Evolutionary conservation across 192 early-diverging fungal genomes (phyloP).

Genomic region (Jimgerdemannia lactiflua): DNA sequence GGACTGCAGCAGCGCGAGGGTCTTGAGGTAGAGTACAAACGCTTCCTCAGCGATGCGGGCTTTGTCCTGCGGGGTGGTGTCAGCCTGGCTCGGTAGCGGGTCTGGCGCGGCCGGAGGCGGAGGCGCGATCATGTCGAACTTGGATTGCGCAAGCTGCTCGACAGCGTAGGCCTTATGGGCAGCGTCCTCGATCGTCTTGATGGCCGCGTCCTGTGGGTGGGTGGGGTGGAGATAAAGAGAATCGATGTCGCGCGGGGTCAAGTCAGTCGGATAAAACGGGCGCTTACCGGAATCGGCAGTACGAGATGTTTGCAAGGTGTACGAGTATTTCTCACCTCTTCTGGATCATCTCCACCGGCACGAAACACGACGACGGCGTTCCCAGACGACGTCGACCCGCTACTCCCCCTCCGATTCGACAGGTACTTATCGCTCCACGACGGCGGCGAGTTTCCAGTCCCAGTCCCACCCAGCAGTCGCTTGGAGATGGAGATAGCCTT

Average conservation of each 20-base stretch:
- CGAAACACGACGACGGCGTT: constrained; percentile 5
- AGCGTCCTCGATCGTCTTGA: constrained; percentile 65
- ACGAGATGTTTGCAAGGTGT: background rate
- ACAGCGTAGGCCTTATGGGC: constrained; percentile 73
- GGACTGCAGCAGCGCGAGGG: constrained; percentile 59
- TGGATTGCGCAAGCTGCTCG: constrained; percentile 57
- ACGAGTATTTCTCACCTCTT: constrained; percentile 10
- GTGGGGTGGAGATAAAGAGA: background rate
- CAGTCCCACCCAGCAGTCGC: constrained; percentile 39
- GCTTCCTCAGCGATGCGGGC: constrained; percentile 53
- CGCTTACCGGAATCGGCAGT: background rate
- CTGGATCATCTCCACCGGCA: constrained; percentile 6
- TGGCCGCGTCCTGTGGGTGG: constrained; percentile 37
- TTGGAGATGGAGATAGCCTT: constrained; percentile 51
- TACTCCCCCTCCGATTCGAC: constrained; percentile 4
- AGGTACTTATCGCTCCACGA: constrained; percentile 28
- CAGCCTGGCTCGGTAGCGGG: constrained; percentile 7
- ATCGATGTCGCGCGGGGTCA: no score
- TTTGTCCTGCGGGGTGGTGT: constrained; percentile 8
- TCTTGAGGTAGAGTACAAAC: constrained; percentile 65
- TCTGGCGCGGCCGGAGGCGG: constrained; percentile 27
- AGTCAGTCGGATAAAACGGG: no score
- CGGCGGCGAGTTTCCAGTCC: constrained; percentile 47
- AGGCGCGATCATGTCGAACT: constrained; percentile 53
- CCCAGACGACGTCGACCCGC: constrained; percentile 10